phyloP scores from a whole-genome alignment of 805 yeast species.

The Wickerhamomyces chambardii region DNA sequence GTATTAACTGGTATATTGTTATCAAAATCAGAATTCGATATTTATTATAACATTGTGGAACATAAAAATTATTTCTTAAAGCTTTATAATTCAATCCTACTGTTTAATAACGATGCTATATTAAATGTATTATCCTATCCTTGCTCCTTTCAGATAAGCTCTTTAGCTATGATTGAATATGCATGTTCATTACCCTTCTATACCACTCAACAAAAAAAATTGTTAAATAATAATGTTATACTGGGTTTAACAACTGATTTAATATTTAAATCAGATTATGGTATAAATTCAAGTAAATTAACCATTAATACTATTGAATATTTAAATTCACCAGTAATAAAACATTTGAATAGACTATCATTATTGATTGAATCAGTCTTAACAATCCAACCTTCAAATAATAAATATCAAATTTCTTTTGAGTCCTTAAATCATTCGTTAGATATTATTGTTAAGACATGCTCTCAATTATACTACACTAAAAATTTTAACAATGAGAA shows the following conservation, averaged over 20 bases:
- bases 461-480: too few species aligned
- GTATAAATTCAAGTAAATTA: conserved; percentile 6
- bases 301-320: neutral
- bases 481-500: too few species aligned
- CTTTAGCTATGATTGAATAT: conserved; percentile 6
- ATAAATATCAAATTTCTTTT: neutral
- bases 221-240: conserved; percentile 12
- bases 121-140: neutral
- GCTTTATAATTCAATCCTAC: conserved; percentile 22
- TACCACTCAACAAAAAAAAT: conserved; percentile 7
- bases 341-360: conserved; percentile 40
- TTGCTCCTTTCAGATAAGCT: conserved; percentile 16
- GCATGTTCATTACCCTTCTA: conserved; percentile 14
- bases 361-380: conserved; percentile 31
- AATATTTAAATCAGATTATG: conserved; percentile 13
- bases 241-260: conserved; percentile 9
- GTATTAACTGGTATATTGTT: conserved; percentile 32
- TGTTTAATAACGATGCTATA: conserved; percentile 23
- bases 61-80: conserved; percentile 24
- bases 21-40: conserved; percentile 24
- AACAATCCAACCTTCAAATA: neutral
- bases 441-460: too few species aligned
- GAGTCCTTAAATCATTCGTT: neutral
- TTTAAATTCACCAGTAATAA: conserved; percentile 28
- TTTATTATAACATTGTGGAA: conserved; percentile 20